Evolutionary conservation across 805 yeast genomes (phyloP).

Genomic region (Sporopachydermia quercuum): DNA sequence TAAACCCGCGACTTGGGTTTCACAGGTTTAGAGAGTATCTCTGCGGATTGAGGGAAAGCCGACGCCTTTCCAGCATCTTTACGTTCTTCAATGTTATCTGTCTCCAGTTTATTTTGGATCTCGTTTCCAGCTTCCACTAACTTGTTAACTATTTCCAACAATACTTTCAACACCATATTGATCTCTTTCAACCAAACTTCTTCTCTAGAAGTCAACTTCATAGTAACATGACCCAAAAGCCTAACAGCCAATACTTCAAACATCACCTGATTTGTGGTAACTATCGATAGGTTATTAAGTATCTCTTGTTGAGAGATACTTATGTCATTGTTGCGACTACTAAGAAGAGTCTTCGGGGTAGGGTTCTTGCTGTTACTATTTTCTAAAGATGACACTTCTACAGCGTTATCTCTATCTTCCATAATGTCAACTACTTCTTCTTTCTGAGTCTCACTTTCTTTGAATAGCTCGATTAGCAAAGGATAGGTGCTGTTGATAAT

Average conservation of each 20-base stretch:
- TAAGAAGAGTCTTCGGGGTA: background rate
- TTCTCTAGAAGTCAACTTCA: background rate
- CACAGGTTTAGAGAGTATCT: too few relatives aligned
- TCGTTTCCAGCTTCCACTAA: too few relatives aligned
- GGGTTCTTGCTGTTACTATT: background rate
- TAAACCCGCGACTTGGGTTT: too few relatives aligned
- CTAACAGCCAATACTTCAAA: conserved; percentile 25
- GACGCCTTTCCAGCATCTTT: background rate
- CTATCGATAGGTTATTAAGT: conserved; percentile 17
- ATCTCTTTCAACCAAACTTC: background rate
- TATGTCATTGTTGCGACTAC: too few relatives aligned
- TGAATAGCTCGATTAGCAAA: conserved; percentile 3
- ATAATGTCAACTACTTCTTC: too few relatives aligned
- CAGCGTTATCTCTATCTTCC: too few relatives aligned
- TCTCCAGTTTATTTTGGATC: too few relatives aligned
- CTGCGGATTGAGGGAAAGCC: too few relatives aligned
- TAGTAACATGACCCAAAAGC: conserved; percentile 13
- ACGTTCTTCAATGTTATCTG: too few relatives aligned
- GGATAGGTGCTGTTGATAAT: conserved; percentile 40
- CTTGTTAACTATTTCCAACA: background rate
- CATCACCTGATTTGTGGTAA: conserved; percentile 20
- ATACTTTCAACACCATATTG: background rate
- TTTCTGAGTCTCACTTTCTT: too few relatives aligned
- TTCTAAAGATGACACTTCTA: conserved; percentile 8
- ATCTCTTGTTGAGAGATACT: too few relatives aligned